phyloP scores from a whole-genome alignment of 2,329 filamentous ascomycete species.

The Trichoderma brevicompactum region DNA sequence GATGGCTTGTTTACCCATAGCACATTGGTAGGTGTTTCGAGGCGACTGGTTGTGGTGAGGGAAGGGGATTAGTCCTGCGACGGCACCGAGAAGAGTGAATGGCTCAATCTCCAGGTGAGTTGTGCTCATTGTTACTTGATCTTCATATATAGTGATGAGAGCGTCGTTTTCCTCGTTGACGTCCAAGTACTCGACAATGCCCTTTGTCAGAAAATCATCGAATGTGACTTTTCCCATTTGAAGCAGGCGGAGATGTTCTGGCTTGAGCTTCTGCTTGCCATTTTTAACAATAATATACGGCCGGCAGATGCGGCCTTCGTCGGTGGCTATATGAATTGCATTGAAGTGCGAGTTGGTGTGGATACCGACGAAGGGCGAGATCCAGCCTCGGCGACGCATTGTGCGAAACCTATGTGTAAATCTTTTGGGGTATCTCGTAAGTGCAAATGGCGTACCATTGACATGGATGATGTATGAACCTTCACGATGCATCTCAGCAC shows the following conservation, averaged over 20 bases:
- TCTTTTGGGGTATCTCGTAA: conserved; percentile 82
- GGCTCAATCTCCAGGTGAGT: conserved; percentile 98
- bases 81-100: conserved; percentile 93
- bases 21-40: conserved; percentile 97
- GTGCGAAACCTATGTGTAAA: conserved; percentile 86
- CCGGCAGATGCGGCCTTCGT: conserved; percentile 94
- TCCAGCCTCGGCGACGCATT: conserved; percentile 84
- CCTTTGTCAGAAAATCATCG: conserved; percentile 88
- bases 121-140: conserved; percentile 78
- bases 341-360: conserved; percentile 93
- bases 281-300: conserved; percentile 96
- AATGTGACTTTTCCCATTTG: conserved; percentile 85
- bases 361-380: conserved; percentile 96
- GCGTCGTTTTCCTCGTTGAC: conserved; percentile 98
- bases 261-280: conserved; percentile 77
- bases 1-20: conserved; percentile 99
- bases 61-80: conserved; percentile 95
- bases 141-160: conserved; percentile 87
- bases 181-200: conserved; percentile 94
- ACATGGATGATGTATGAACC: conserved; percentile 91
- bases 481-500: conserved; percentile 81
- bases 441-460: conserved; percentile 90
- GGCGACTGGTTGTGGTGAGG: conserved; percentile 99
- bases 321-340: conserved; percentile 92
- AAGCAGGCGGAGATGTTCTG: conserved; percentile 77